These are phyloP conservation scores for Chiua virens DNA, from an alignment of 768 basidiomycete genomes.

Conservation along the genomic window DNA sequence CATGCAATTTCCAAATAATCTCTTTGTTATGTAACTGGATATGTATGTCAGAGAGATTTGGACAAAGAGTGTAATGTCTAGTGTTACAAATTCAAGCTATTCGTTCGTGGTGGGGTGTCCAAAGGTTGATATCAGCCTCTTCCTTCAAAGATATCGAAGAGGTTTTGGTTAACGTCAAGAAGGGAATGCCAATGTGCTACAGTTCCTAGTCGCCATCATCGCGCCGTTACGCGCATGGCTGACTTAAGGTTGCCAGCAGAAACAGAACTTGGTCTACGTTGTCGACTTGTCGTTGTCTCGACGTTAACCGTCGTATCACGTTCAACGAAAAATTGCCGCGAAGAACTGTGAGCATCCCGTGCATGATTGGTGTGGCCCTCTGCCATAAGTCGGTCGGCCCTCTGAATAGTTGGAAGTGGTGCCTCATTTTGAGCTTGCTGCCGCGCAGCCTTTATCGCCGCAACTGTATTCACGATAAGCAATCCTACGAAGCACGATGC, in stretches of 20 bases:
- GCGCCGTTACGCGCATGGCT: constrained; percentile 33
- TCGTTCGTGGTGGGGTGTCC: constrained; percentile 2
- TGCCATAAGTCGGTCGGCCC: constrained; percentile 17
- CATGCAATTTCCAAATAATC: constrained; percentile 13
- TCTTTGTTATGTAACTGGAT: constrained; percentile 14
- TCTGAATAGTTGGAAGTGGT: constrained; percentile 22
- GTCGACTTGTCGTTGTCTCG: constrained; percentile 22
- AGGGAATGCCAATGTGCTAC: background rate
- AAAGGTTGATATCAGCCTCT: constrained; percentile 4
- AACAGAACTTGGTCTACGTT: constrained; percentile 30
- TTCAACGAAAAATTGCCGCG: constrained; percentile 30
- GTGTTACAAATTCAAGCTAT: constrained; percentile 23
- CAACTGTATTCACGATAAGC: constrained; percentile 21
- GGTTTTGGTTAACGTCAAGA: constrained; percentile 8
- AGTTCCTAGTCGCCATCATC: constrained; percentile 22
- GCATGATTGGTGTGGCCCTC: constrained; percentile 32
- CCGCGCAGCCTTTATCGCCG: constrained; percentile 25
- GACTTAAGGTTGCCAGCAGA: constrained; percentile 36
- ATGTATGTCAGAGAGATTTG: background rate
- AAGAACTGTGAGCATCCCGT: constrained; percentile 13
- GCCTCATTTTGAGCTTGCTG: constrained; percentile 11
- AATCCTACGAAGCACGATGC: background rate
- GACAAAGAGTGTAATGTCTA: constrained; percentile 8
- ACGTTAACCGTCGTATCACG: constrained; percentile 32
- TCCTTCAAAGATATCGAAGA: constrained; percentile 9